These are phyloP conservation scores for Ustilago cynodontis DNA, from an alignment of 1,284 basidiomycete species.

Conservation along the genomic window DNA sequence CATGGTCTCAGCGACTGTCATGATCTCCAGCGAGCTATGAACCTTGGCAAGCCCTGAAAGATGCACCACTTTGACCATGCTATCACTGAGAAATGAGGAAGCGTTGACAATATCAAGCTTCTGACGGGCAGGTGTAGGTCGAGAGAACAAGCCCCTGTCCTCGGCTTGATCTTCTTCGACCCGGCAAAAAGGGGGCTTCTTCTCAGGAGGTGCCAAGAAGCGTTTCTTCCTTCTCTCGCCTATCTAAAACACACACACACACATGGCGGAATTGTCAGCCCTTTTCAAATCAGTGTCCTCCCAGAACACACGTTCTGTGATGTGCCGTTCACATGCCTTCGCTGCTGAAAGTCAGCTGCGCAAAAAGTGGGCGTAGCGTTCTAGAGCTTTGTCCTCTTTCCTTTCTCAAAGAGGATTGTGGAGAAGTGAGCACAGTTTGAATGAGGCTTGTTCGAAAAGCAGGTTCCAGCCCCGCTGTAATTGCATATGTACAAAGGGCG, in stretches of 20 bases:
- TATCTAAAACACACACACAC: neutral
- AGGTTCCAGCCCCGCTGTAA: neutral
- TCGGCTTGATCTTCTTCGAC: neutral
- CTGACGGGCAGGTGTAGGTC: too few relatives aligned
- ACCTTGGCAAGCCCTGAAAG: neutral
- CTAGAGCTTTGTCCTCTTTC: too few relatives aligned
- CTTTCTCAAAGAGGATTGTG: too few relatives aligned
- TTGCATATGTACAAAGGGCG: too few relatives aligned
- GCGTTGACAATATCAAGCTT: neutral
- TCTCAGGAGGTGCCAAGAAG: constrained; percentile 4
- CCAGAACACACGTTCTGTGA: neutral
- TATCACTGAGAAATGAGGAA: too few relatives aligned
- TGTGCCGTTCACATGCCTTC: neutral
- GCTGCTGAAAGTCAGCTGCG: neutral
- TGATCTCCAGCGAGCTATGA: neutral
- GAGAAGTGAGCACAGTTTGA: too few relatives aligned
- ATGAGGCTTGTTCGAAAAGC: neutral
- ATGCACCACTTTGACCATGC: neutral
- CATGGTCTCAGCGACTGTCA: neutral
- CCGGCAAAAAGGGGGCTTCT: neutral
- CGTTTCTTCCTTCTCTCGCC: constrained; percentile 3
- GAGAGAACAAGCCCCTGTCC: neutral
- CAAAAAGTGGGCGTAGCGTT: neutral
- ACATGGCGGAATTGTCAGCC: neutral
- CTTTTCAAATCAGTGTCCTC: too few relatives aligned